These are phyloP conservation scores for Usnea hakonensis DNA, from an alignment of 495 filamentous ascomycete genomes.

Conservation along the genomic window DNA sequence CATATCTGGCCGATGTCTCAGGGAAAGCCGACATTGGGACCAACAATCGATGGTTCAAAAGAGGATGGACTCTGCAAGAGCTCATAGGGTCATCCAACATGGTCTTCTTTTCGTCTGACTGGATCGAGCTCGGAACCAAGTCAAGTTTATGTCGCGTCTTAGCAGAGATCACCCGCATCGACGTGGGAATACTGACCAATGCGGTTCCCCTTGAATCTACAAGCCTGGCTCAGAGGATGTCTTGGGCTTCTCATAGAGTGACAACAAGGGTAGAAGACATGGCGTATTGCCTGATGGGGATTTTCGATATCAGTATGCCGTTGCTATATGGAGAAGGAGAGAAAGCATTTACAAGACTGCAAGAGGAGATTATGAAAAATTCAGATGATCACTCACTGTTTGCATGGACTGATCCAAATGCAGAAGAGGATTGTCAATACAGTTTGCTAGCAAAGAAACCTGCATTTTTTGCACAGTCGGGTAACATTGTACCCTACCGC, in stretches of 20 bases:
- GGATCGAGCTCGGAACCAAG: slow-evolving; percentile 25
- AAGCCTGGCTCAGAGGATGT: slow-evolving; percentile 33
- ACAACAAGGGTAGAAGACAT: slow-evolving; percentile 34
- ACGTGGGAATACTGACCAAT: slow-evolving; percentile 6
- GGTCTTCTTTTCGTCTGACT: slow-evolving; percentile 22
- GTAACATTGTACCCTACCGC: neutral
- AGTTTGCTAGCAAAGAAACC: neutral
- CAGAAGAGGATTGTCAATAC: neutral
- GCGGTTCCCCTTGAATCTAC: neutral
- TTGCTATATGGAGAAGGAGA: slow-evolving; percentile 39
- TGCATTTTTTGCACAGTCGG: neutral
- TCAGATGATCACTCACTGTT: slow-evolving; percentile 26
- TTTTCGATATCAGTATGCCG: slow-evolving; percentile 40
- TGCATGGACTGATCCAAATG: slow-evolving; percentile 16
- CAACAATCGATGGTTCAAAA: slow-evolving; percentile 30
- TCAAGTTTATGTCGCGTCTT: slow-evolving; percentile 10
- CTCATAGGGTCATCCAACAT: slow-evolving; percentile 28
- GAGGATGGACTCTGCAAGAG: slow-evolving; percentile 39
- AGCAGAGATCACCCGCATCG: slow-evolving; percentile 22
- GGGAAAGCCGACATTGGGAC: neutral
- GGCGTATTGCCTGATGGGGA: slow-evolving; percentile 38
- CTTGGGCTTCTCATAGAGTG: slow-evolving; percentile 30
- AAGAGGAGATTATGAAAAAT: slow-evolving; percentile 31
- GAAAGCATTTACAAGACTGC: slow-evolving; percentile 29
- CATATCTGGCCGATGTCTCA: slow-evolving; percentile 26